These are phyloP conservation scores for Pseudotulostoma volvatum DNA, from an alignment of 495 filamentous ascomycete genomes.

Conservation along the genomic window DNA sequence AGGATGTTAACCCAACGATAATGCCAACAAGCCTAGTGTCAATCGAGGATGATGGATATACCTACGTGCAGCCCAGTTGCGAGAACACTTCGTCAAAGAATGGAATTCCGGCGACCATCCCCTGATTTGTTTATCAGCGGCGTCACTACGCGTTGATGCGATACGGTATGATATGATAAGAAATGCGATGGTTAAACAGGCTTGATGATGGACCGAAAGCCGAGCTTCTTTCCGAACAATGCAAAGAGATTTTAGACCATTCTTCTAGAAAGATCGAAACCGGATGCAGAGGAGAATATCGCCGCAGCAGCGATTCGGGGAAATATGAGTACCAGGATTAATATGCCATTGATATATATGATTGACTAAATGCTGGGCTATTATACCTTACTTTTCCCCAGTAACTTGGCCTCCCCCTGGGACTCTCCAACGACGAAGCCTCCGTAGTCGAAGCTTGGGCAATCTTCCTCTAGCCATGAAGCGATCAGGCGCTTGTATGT, in stretches of 20 bases:
- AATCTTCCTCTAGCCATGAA: conserved; percentile 86
- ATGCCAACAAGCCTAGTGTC: no score
- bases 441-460: conserved; percentile 89
- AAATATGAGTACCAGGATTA: background rate
- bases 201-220: no score
- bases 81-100: conserved; percentile 91
- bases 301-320: background rate
- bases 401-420: conserved; percentile 58
- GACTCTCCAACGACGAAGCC: conserved; percentile 87
- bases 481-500: conserved; percentile 69
- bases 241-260: background rate
- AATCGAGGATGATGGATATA: background rate
- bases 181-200: no score
- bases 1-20: background rate
- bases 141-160: background rate
- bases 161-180: no score
- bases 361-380: background rate
- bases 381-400: conserved; percentile 62
- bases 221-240: background rate
- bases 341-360: background rate
- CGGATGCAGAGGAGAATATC: background rate
- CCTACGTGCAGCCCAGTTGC: conserved; percentile 69
- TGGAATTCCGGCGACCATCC: conserved; percentile 78
- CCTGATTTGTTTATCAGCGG: conserved; percentile 19
- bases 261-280: background rate